phyloP scores from a whole-genome alignment of 2,329 filamentous ascomycete species.

The Diplodia corticola region DNA sequence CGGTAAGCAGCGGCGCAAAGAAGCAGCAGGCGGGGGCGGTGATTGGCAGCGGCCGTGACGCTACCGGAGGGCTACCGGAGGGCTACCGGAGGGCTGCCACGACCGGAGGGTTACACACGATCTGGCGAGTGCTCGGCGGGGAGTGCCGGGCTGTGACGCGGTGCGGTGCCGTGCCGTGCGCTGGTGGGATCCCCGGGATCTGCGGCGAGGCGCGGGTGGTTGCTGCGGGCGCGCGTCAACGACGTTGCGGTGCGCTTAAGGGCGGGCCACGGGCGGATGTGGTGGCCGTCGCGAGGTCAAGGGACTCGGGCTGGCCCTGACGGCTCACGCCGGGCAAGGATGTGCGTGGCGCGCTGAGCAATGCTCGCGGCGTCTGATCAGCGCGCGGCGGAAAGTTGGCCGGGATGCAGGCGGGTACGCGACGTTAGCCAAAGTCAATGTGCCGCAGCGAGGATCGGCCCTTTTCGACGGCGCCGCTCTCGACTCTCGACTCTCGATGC shows the following conservation, averaged over 20 bases:
- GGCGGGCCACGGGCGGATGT: background rate
- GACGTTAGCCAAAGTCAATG: conserved; percentile 17
- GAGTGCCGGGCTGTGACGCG: background rate
- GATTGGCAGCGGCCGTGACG: background rate
- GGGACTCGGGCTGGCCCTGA: background rate
- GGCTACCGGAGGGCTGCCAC: too few relatives aligned
- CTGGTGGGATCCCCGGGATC: conserved; percentile 10
- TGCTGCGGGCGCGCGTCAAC: background rate
- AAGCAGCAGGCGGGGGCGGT: background rate
- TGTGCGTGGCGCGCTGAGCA: conserved; percentile 7
- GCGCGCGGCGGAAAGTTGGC: conserved; percentile 11
- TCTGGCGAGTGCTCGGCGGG: background rate
- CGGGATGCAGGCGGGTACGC: conserved; percentile 20
- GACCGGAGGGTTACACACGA: conserved; percentile 17
- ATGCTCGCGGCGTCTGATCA: background rate
- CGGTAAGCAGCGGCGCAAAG: background rate
- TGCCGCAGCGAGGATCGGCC: conserved; percentile 19
- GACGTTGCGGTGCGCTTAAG: background rate
- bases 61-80: too few relatives aligned
- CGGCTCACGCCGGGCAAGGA: conserved; percentile 7
- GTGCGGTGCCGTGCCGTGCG: background rate
- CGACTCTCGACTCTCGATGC: background rate
- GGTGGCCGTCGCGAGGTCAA: background rate
- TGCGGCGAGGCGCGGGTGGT: conserved; percentile 4
- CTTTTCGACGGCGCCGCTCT: conserved; percentile 1